phyloP scores from a whole-genome alignment of 2,329 filamentous ascomycete genomes.

The Claviceps arundinis region DNA sequence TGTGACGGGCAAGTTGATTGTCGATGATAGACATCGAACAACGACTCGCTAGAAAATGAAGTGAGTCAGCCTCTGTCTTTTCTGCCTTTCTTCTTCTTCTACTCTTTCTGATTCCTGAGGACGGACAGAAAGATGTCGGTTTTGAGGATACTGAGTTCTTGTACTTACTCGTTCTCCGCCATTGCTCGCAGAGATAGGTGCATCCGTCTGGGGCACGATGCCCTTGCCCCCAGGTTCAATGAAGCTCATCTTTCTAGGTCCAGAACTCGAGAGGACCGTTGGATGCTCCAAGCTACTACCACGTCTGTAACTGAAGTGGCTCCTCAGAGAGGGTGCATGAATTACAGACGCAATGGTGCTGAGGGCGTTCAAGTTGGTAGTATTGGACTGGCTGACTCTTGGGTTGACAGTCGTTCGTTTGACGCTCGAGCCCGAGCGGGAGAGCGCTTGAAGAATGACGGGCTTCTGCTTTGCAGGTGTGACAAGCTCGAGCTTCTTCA shows the following conservation, averaged over 20 bases:
- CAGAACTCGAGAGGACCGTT: slow-evolving; percentile 8
- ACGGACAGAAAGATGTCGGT: neutral
- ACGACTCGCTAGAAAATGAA: slow-evolving; percentile 43
- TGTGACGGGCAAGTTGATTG: slow-evolving; percentile 57
- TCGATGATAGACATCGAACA: slow-evolving; percentile 58
- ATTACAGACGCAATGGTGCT: slow-evolving; percentile 20
- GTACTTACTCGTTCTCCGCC: slow-evolving; percentile 57
- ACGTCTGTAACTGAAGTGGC: slow-evolving; percentile 20
- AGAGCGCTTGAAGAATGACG: slow-evolving; percentile 35
- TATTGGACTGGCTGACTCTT: slow-evolving; percentile 16
- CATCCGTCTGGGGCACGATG: slow-evolving; percentile 47
- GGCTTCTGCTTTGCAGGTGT: slow-evolving; percentile 19
- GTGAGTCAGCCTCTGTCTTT: neutral
- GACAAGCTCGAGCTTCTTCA: slow-evolving; percentile 34
- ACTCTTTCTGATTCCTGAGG: too few species aligned
- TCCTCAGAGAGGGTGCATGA: slow-evolving; percentile 21
- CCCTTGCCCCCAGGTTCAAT: slow-evolving; percentile 33
- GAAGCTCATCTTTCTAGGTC: slow-evolving; percentile 19
- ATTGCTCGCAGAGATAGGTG: slow-evolving; percentile 69
- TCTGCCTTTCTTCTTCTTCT: neutral
- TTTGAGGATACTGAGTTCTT: too few species aligned
- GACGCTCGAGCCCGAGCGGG: slow-evolving; percentile 26
- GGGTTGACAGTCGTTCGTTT: slow-evolving; percentile 23
- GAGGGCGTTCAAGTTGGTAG: slow-evolving; percentile 19
- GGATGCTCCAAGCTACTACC: slow-evolving; percentile 22